phyloP scores from a whole-genome alignment of 257 asterid genomes.

The Penstemon davidsonii region DNA sequence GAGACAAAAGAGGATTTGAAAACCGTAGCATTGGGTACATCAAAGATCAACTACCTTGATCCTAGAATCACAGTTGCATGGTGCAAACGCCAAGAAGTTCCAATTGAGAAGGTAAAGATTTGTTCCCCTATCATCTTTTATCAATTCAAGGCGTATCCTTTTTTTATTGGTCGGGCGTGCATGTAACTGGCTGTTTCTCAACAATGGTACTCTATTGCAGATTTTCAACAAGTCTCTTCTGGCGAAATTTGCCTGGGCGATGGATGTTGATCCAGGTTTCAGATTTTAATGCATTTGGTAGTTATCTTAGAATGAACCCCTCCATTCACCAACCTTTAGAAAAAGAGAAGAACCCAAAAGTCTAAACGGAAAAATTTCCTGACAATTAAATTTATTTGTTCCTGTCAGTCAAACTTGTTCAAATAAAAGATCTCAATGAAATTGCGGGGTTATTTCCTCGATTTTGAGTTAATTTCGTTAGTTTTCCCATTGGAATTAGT shows the following conservation, averaged over 20 bases:
- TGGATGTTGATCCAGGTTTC: conserved; percentile 92
- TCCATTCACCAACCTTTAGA: conserved; percentile 5
- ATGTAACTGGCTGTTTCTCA: not conserved
- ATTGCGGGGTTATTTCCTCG: conserved; percentile 34
- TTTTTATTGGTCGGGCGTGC: not conserved
- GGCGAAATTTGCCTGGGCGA: conserved; percentile 94
- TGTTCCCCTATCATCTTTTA: not conserved
- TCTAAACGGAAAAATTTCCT: conserved; percentile 9
- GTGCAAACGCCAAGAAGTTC: conserved; percentile 99
- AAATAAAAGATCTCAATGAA: conserved; percentile 37
- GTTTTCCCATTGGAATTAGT: not conserved
- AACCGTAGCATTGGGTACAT: conserved; percentile 91
- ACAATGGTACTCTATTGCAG: conserved; percentile 42
- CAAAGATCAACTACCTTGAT: conserved; percentile 98
- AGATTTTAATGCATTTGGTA: conserved; percentile 54
- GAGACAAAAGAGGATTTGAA: conserved; percentile 82
- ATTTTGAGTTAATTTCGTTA: conserved; percentile 23
- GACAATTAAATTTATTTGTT: conserved; percentile 33
- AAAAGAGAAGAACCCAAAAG: conserved; percentile 18
- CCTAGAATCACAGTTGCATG: conserved; percentile 98
- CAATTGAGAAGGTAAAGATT: conserved; percentile 81
- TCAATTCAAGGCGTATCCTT: not conserved
- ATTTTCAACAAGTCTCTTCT: conserved; percentile 90
- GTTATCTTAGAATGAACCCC: conserved; percentile 18
- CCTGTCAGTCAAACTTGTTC: conserved; percentile 27